Evolutionary conservation across 2,329 filamentous ascomycete species (phyloP).

Genomic region (Diatrype stigma): DNA sequence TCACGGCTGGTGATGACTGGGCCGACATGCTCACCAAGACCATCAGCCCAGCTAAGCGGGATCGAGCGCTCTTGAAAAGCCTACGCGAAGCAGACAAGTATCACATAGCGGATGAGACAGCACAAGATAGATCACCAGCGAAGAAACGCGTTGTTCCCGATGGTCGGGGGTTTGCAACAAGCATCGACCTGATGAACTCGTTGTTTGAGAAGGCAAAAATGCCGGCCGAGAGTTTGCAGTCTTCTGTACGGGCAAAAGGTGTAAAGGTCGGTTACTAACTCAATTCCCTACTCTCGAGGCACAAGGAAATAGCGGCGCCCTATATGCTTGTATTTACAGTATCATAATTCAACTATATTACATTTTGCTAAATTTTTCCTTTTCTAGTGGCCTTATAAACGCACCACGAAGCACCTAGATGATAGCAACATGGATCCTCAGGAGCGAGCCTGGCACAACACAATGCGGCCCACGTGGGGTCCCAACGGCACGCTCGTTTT

Average conservation of each 20-base stretch:
- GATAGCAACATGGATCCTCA: constrained; percentile 55
- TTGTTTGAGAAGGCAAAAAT: constrained; percentile 73
- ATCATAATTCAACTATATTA: constrained; percentile 27
- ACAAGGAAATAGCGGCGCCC: constrained; percentile 2
- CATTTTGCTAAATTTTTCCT: constrained; percentile 42
- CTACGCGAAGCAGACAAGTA: constrained; percentile 59
- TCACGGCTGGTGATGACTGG: constrained; percentile 78
- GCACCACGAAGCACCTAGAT: constrained; percentile 65
- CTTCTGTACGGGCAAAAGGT: constrained; percentile 54
- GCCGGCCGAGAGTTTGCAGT: constrained; percentile 50
- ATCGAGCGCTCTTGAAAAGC: constrained; percentile 67
- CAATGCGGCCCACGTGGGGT: constrained; percentile 76
- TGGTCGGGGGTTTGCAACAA: constrained; percentile 71
- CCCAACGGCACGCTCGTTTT: constrained; percentile 70
- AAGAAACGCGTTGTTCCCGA: constrained; percentile 37
- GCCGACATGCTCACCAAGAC: constrained; percentile 90
- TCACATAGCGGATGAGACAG: constrained; percentile 32
- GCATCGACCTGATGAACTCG: constrained; percentile 95
- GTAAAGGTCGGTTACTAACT: constrained; percentile 75
- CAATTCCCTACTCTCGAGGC: constrained; percentile 8
- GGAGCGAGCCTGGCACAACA: constrained; percentile 67
- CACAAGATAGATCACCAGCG: constrained; percentile 24
- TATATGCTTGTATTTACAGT: constrained; percentile 21
- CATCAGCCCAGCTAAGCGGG: constrained; percentile 88
- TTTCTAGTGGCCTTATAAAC: constrained; percentile 80